Percentiles rank a stretch among this genome's conserved stretches.
Conservation (phyloP, 2,329 filamentous ascomycete genomes). For the Hypomyces perniciosus region DNA sequence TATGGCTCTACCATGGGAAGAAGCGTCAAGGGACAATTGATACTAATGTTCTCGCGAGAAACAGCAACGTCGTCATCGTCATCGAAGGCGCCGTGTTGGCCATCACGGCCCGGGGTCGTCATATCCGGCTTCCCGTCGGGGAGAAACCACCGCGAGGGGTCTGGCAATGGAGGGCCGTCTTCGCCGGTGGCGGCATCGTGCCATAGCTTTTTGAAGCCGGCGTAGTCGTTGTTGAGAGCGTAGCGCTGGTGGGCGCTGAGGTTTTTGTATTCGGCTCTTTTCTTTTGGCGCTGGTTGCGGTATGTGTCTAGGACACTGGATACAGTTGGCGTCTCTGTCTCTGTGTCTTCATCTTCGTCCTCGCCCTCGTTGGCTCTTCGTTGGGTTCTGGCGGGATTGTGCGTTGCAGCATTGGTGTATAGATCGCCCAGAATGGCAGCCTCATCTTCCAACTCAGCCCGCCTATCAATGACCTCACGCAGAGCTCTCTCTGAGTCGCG, state of each 20-base stretch:
- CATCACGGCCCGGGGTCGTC: conserved; percentile 16
- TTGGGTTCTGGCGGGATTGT: conserved; percentile 13
- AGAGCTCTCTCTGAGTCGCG: conserved; percentile 40
- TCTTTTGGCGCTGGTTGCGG: conserved; percentile 29
- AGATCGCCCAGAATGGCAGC: conserved; percentile 32
- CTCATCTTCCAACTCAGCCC: conserved; percentile 45
- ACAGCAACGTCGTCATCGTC: conserved; percentile 65
- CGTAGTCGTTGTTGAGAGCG: conserved; percentile 52
- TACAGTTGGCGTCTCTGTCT: conserved; percentile 19
- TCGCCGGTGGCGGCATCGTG: conserved; percentile 47
- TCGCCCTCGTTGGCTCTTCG: conserved; percentile 12
- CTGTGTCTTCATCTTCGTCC: conserved; percentile 17
- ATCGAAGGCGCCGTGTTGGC: conserved; percentile 18
- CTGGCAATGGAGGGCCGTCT: conserved; percentile 45
- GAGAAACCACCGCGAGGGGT: conserved; percentile 50
- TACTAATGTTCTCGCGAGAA: conserved; percentile 55
- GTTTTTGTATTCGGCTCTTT: conserved; percentile 36
- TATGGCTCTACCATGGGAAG: conserved; percentile 59
- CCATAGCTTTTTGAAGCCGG: conserved; percentile 52
- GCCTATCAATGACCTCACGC: conserved; percentile 44
- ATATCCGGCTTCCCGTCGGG: conserved; percentile 38
- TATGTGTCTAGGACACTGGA: conserved; percentile 29
- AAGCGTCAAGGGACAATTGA: conserved; percentile 65
- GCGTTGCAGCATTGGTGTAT: conserved; percentile 22
- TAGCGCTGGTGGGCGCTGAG: conserved; percentile 43